A percentile compares a stretch with the other conserved stretches of the same genome.
Evolutionary conservation across 768 basidiomycete species (phyloP).

Genomic region (Phanerochaete sordida): DNA sequence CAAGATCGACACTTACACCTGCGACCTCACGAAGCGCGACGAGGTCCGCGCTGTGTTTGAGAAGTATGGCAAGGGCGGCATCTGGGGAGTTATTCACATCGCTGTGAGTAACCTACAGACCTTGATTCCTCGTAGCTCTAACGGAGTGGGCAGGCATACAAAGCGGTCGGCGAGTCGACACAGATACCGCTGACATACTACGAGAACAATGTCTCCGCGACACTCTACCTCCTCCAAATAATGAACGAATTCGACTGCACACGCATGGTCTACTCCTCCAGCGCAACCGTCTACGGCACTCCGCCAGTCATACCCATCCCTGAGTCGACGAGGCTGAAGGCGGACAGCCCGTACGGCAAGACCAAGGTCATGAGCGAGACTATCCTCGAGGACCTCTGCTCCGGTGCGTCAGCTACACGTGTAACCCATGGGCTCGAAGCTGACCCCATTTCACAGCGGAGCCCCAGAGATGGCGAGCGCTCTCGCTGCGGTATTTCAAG

Average conservation of each 20-base stretch:
- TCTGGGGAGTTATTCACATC: slow-evolving; percentile 96
- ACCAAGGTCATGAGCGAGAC: slow-evolving; percentile 96
- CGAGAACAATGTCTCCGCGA: slow-evolving; percentile 88
- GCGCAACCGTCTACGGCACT: slow-evolving; percentile 96
- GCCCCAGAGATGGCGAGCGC: slow-evolving; percentile 66
- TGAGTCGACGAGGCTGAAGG: slow-evolving; percentile 81
- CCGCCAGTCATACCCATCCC: slow-evolving; percentile 92
- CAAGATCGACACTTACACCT: slow-evolving; percentile 63
- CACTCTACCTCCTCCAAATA: slow-evolving; percentile 77
- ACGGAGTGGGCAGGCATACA: slow-evolving; percentile 66
- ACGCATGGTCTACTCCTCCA: slow-evolving; percentile 94
- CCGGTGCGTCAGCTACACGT: slow-evolving; percentile 43
- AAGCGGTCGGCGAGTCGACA: slow-evolving; percentile 95
- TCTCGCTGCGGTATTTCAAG: slow-evolving; percentile 98
- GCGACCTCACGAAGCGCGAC: slow-evolving; percentile 71
- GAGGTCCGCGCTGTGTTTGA: slow-evolving; percentile 79
- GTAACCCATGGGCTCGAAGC: neutral
- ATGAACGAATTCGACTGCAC: slow-evolving; percentile 84
- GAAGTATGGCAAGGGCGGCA: slow-evolving; percentile 81
- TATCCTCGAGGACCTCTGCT: slow-evolving; percentile 84
- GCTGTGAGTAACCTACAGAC: slow-evolving; percentile 55
- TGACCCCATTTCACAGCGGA: slow-evolving; percentile 46
- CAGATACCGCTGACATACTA: slow-evolving; percentile 94
- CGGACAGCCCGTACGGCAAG: slow-evolving; percentile 91
- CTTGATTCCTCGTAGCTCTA: neutral